A percentile compares a stretch with the other conserved stretches of the same genome.
Evolutionary conservation across 106 monocot genomes (phyloP).

Genomic region (Dioscorea dumetorum): DNA sequence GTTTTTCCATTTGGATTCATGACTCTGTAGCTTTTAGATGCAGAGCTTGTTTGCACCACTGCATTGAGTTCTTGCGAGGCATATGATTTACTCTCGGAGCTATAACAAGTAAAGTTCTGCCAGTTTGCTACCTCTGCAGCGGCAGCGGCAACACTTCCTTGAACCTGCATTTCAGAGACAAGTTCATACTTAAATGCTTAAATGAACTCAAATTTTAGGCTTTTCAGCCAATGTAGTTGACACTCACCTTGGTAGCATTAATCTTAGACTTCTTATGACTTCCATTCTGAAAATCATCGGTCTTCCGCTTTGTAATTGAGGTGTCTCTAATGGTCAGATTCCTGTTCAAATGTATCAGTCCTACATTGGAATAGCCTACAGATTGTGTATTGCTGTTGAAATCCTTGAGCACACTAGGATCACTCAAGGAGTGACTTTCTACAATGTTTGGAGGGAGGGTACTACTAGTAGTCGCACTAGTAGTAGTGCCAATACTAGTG

Average conservation of each 20-base stretch:
- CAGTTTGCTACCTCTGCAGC: conserved; percentile 4
- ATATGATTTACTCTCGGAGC: conserved; percentile 45
- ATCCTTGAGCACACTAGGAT: background rate
- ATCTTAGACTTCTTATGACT: background rate
- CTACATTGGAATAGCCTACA: too few species aligned
- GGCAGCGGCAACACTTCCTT: background rate
- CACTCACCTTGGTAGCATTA: background rate
- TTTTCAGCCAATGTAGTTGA: background rate
- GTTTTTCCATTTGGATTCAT: conserved; percentile 21
- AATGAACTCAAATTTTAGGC: background rate
- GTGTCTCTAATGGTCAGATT: background rate
- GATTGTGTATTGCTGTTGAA: background rate
- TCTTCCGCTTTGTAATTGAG: background rate
- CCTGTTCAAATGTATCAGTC: too few species aligned
- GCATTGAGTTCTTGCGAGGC: conserved; percentile 21
- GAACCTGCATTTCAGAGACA: background rate
- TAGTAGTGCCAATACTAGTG: background rate
- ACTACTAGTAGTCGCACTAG: background rate
- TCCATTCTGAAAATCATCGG: background rate
- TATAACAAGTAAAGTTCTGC: conserved; percentile 23
- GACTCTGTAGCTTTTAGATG: conserved; percentile 9
- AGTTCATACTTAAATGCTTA: background rate
- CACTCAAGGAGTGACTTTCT: too few species aligned
- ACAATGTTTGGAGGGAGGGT: too few species aligned
- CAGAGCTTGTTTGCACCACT: background rate